These are phyloP conservation scores for Euphorbia pulcherrima DNA, from an alignment of 345 rosid species.

Conservation along the genomic window DNA sequence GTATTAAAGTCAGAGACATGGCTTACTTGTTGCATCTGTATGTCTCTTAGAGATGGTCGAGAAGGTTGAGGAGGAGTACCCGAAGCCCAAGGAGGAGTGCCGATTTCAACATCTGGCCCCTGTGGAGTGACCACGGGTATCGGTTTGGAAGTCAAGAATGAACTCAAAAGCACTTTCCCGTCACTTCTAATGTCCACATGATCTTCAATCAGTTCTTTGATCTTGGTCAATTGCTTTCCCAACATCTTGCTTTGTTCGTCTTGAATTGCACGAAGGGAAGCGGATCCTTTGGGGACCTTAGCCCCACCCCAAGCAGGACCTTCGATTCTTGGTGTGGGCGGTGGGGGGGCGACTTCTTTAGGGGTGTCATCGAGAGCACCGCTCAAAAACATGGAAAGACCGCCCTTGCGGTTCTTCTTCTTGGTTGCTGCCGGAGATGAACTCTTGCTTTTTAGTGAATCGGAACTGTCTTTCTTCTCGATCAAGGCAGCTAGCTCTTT, in stretches of 20 bases:
- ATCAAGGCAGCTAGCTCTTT: conserved; percentile 35
- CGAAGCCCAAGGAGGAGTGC: conserved; percentile 94
- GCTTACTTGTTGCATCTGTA: conserved; percentile 86
- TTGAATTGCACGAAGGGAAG: conserved; percentile 83
- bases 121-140: conserved; percentile 54
- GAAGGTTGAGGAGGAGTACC: conserved; percentile 63
- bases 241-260: conserved; percentile 74
- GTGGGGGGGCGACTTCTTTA: conserved; percentile 42
- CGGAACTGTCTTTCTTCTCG: conserved; percentile 40
- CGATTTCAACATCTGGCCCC: conserved; percentile 54
- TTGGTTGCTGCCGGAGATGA: conserved; percentile 38
- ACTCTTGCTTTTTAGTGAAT: conserved; percentile 40
- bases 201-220: conserved; percentile 44
- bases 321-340: conserved; percentile 59
- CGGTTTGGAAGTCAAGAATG: conserved; percentile 70
- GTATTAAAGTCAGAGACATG: too few relatives aligned
- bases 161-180: conserved; percentile 63
- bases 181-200: conserved; percentile 30
- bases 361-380: conserved; percentile 89
- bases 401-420: conserved; percentile 90
- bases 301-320: conserved; percentile 99
- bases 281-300: conserved; percentile 60
- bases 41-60: conserved; percentile 86
- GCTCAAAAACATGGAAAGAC: conserved; percentile 92
- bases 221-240: conserved; percentile 32